Evolutionary conservation across 2,329 filamentous ascomycete species (phyloP).

Genomic region (Aspergillus aculeatus): DNA sequence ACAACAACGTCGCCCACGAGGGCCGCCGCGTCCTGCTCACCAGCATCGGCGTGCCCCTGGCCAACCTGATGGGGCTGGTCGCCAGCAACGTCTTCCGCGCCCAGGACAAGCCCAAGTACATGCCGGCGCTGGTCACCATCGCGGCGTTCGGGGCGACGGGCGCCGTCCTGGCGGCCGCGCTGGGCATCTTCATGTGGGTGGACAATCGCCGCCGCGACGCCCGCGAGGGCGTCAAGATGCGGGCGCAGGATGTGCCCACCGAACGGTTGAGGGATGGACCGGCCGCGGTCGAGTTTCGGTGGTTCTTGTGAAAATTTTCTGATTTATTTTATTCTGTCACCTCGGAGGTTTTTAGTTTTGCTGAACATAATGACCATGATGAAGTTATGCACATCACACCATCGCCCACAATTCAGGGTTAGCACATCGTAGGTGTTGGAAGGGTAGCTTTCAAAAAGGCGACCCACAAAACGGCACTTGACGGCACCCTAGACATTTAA

Average conservation of each 20-base stretch:
- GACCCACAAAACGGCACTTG: not conserved
- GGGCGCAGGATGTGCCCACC: slow-evolving; percentile 59
- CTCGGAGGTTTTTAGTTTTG: not conserved
- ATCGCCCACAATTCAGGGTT: not conserved
- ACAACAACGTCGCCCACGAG: slow-evolving; percentile 79
- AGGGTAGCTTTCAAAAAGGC: not conserved
- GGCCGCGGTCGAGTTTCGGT: slow-evolving; percentile 54
- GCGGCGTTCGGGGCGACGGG: slow-evolving; percentile 55
- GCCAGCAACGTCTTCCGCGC: slow-evolving; percentile 66
- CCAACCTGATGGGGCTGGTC: slow-evolving; percentile 74
- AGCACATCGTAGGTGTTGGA: too few relatives aligned
- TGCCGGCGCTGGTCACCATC: slow-evolving; percentile 63
- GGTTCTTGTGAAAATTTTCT: slow-evolving; percentile 43
- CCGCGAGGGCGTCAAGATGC: slow-evolving; percentile 55
- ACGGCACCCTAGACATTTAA: not conserved
- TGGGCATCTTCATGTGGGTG: slow-evolving; percentile 63
- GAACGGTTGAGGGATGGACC: slow-evolving; percentile 57
- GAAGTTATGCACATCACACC: not conserved
- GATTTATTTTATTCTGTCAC: too few relatives aligned
- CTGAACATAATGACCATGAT: not conserved
- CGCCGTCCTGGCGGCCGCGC: slow-evolving; percentile 52
- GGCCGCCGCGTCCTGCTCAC: slow-evolving; percentile 69
- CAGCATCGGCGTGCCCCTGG: slow-evolving; percentile 69
- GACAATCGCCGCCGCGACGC: slow-evolving; percentile 64
- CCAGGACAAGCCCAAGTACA: slow-evolving; percentile 65